Evolutionary conservation across 441 rosid species (phyloP), one percentile per base, ranked within the genome.

Genomic region (Pelargonium myrrhifolium): DNA sequence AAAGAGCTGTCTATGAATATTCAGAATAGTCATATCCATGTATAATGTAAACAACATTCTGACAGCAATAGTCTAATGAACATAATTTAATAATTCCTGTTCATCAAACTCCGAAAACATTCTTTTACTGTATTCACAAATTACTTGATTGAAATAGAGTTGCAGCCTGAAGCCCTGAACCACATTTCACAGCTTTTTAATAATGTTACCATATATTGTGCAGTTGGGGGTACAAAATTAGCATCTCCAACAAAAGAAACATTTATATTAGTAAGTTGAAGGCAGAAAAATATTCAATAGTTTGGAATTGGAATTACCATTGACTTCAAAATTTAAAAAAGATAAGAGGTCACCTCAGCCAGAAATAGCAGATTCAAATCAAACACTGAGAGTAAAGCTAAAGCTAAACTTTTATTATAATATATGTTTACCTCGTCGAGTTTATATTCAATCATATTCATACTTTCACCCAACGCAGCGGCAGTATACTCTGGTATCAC

Each of bases 361-460:
- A 17, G 22, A 17, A 9, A 53, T 53, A 17, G 5, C 60, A 53
- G 28, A 18, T 56, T 56, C 61, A 20, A 3, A 9, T 56, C 12
- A 56, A 56, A 10, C 22, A 7, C 22, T 56, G 9, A 56, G 61
- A 56, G 61, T 56, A 56, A 31, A 21, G 24, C 61, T 56, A 20
- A 56, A 56, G 61, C 61, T 56, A 26, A 56, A 8, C 10, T 18
- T 21, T 17, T 56, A 56, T 8, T 21, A 56, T 20, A 20, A 56
- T 9, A 56, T 55, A 20, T 20, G 20, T 56, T 24, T 18, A 56
- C 61, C 61, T 18, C 26, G 22, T 24, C 26, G 10, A 56, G 61
- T 26, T 56, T 56, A 56, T 56, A 56, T 21, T 56, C 61, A 18
- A 56, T 26, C 61, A 56, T 20, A 18, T 56, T 56, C 61, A 56